Evolutionary conservation across 1,284 basidiomycete genomes (phyloP).

Genomic region (Austroboletus rostrupii): DNA sequence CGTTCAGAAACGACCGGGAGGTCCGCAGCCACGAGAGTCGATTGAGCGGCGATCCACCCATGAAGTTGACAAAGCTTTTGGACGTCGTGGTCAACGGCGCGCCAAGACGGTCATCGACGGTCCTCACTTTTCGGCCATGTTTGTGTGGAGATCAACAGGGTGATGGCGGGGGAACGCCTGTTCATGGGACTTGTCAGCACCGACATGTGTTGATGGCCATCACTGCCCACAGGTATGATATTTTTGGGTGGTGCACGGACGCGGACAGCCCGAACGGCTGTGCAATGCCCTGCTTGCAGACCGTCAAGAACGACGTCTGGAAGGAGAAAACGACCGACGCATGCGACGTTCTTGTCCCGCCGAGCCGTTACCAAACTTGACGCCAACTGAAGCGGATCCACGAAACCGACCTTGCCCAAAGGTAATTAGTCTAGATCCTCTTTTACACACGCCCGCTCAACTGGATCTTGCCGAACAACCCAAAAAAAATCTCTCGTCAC

Average conservation of each 20-base stretch:
- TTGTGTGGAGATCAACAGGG: conserved; percentile 10
- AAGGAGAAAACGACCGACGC: no score
- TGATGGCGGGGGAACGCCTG: neutral
- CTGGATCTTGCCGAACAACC: conserved; percentile 17
- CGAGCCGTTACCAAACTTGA: neutral
- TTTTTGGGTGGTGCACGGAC: neutral
- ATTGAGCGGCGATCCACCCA: conserved; percentile 74
- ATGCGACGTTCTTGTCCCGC: conserved; percentile 7
- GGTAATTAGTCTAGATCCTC: neutral
- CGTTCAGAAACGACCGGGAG: conserved; percentile 68
- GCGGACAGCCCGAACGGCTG: no score
- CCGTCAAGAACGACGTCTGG: neutral
- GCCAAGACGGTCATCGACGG: neutral
- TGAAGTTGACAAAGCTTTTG: conserved; percentile 28
- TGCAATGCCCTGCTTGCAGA: neutral
- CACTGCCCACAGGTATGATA: conserved; percentile 5
- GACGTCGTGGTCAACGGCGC: conserved; percentile 1
- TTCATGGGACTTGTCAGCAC: conserved; percentile 8
- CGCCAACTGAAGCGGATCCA: neutral
- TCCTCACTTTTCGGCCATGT: conserved; percentile 31
- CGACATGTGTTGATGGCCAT: no score
- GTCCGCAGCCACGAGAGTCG: conserved; percentile 82
- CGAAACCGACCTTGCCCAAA: neutral
- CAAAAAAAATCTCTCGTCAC: conserved; percentile 17
- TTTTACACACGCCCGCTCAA: conserved; percentile 10